Conservation (phyloP, 352 stramenopile species). For the Phytopythium cucurbitacearum region DNA sequence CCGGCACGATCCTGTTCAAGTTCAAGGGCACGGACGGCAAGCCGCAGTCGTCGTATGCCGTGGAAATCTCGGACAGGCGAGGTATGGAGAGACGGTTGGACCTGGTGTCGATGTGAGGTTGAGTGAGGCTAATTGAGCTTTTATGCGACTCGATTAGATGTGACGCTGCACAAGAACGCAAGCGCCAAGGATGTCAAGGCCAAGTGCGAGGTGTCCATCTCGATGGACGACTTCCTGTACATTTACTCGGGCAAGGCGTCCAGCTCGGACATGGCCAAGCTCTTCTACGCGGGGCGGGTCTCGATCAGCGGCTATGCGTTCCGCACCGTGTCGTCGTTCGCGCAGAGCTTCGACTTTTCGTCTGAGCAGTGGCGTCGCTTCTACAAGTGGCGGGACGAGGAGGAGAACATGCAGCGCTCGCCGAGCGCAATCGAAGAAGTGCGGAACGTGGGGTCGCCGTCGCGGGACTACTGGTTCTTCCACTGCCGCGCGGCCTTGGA, state of each 20-base stretch:
- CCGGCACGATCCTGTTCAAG: conserved; percentile 83
- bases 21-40: conserved; percentile 49
- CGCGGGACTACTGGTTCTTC: conserved; percentile 73
- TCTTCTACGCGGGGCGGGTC: conserved; percentile 78
- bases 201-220: conserved; percentile 78
- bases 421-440: conserved; percentile 28
- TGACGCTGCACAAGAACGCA: conserved; percentile 59
- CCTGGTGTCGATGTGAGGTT: neutral
- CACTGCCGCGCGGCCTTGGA: conserved; percentile 56
- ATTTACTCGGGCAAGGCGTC: conserved; percentile 86
- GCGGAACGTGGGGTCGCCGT: conserved; percentile 47
- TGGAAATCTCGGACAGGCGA: conserved; percentile 46
- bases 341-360: conserved; percentile 85
- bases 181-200: conserved; percentile 30
- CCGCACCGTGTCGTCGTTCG: conserved; percentile 74
- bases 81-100: conserved; percentile 9
- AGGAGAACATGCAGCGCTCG: conserved; percentile 23
- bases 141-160: conserved; percentile 15
- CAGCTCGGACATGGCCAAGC: conserved; percentile 64
- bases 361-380: conserved; percentile 76
- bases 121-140: conserved; percentile 4
- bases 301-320: conserved; percentile 81
- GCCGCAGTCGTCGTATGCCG: conserved; percentile 58
- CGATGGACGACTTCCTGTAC: conserved; percentile 83
- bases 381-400: conserved; percentile 57